These are phyloP conservation scores for Psilocybe azurescens DNA, from an alignment of 768 basidiomycete genomes.

Conservation along the genomic window DNA sequence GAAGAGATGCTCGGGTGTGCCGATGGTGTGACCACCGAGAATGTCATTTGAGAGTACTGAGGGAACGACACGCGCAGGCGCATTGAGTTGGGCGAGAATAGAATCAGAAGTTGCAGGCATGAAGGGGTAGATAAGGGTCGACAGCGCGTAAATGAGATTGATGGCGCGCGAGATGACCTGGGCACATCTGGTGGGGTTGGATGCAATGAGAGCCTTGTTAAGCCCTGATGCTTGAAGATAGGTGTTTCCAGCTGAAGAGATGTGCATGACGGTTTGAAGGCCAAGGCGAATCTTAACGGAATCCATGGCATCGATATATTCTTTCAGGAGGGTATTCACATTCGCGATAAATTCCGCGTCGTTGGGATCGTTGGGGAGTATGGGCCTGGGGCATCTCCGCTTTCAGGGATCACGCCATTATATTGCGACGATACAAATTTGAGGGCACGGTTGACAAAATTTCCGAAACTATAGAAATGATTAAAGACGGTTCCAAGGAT, in stretches of 20 bases:
- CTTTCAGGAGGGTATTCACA: constrained; percentile 77
- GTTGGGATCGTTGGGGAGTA: constrained; percentile 65
- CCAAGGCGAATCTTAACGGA: constrained; percentile 88
- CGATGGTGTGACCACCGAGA: constrained; percentile 84
- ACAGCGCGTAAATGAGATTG: constrained; percentile 92
- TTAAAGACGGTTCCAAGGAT: not conserved
- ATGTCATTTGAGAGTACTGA: constrained; percentile 79
- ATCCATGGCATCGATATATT: constrained; percentile 90
- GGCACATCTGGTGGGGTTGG: constrained; percentile 84
- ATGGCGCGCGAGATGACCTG: constrained; percentile 89
- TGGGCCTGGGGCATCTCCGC: constrained; percentile 70
- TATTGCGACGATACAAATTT: constrained; percentile 93
- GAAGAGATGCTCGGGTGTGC: constrained; percentile 89
- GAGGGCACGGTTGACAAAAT: constrained; percentile 94
- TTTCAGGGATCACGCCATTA: constrained; percentile 79
- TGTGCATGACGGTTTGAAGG: constrained; percentile 85
- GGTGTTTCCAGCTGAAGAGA: constrained; percentile 88
- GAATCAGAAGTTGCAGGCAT: constrained; percentile 90
- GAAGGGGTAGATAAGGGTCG: constrained; percentile 89
- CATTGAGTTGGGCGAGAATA: constrained; percentile 88
- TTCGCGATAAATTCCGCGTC: constrained; percentile 82
- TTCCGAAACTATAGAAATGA: constrained; percentile 75
- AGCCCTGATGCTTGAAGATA: constrained; percentile 95
- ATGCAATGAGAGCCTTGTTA: constrained; percentile 85
- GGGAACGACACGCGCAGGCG: constrained; percentile 83